Percentiles rank a stretch among this genome's conserved stretches.
These are phyloP conservation scores for Platanthera zijinensis DNA, from an alignment of 106 monocot species.

Conservation along the genomic window DNA sequence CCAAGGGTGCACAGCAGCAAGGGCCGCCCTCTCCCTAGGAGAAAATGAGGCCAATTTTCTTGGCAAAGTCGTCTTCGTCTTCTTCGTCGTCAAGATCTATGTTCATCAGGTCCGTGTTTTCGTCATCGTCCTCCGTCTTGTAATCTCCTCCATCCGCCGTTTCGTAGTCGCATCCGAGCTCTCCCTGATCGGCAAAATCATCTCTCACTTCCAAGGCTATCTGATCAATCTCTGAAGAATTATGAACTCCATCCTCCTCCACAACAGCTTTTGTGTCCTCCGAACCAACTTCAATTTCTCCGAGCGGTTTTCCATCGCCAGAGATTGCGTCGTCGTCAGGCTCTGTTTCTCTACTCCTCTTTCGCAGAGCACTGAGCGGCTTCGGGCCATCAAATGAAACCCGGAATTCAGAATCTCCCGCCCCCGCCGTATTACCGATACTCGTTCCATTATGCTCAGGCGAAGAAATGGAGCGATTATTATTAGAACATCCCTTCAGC, in stretches of 20 bases:
- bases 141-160: conserved; percentile 21
- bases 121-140: conserved; percentile 30
- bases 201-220: conserved; percentile 3
- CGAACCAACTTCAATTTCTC: conserved; percentile 2
- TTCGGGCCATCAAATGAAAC: conserved; percentile 66
- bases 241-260: conserved; percentile 29
- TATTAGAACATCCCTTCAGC: conserved; percentile 36
- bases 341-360: conserved; percentile 47
- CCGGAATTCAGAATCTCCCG: conserved; percentile 18
- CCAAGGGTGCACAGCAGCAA: neutral
- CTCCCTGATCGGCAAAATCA: conserved; percentile 31
- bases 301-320: conserved; percentile 9
- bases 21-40: conserved; percentile 6
- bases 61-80: conserved; percentile 76
- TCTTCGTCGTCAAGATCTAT: conserved; percentile 25
- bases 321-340: conserved; percentile 12
- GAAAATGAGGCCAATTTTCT: conserved; percentile 42
- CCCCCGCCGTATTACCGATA: neutral
- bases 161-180: conserved; percentile 39
- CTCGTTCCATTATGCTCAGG: conserved; percentile 6
- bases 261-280: neutral
- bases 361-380: conserved; percentile 46
- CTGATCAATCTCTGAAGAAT: conserved; percentile 18
- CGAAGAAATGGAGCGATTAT: neutral
- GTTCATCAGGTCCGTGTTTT: conserved; percentile 5